Percentiles rank a stretch among this genome's conserved stretches.
phyloP scores from a whole-genome alignment of 768 basidiomycete genomes.

The Leccinum subtestaceum region DNA sequence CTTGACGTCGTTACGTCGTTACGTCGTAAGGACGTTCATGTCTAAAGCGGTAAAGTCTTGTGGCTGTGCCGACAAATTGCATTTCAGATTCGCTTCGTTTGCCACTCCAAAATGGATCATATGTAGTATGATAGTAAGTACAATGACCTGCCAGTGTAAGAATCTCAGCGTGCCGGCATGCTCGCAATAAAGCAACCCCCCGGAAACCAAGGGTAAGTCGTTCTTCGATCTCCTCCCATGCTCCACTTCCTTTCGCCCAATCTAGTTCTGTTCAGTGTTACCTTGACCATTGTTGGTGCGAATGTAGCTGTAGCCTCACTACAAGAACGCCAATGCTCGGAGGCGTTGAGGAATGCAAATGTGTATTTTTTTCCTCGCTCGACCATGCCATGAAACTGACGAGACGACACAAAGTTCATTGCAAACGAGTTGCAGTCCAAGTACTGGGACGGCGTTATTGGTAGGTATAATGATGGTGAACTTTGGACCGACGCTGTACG shows the following conservation, averaged over 20 bases:
- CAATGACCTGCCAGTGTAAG: too few species aligned
- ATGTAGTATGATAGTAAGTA: too few species aligned
- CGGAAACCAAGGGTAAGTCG: too few species aligned
- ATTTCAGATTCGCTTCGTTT: too few species aligned
- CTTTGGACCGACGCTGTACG: constrained; percentile 58
- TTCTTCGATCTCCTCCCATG: constrained; percentile 2
- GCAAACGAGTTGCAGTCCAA: constrained; percentile 28
- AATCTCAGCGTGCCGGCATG: too few species aligned
- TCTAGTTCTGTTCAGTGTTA: background rate
- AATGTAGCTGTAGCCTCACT: background rate
- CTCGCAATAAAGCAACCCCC: too few species aligned
- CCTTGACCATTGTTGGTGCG: constrained; percentile 1
- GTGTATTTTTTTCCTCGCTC: constrained; percentile 8
- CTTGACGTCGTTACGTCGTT: too few species aligned
- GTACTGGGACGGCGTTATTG: constrained; percentile 41
- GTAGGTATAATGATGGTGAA: constrained; percentile 47
- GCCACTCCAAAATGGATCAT: too few species aligned
- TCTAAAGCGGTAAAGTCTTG: too few species aligned
- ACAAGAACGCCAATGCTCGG: constrained; percentile 7
- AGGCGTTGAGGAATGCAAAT: constrained; percentile 6
- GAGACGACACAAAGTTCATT: constrained; percentile 18
- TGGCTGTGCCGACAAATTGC: too few species aligned
- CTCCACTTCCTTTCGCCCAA: background rate
- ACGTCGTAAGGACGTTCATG: too few species aligned
- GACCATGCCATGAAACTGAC: background rate